Conservation (phyloP, 2,329 filamentous ascomycete genomes). For the Pyrenophora graminea region DNA sequence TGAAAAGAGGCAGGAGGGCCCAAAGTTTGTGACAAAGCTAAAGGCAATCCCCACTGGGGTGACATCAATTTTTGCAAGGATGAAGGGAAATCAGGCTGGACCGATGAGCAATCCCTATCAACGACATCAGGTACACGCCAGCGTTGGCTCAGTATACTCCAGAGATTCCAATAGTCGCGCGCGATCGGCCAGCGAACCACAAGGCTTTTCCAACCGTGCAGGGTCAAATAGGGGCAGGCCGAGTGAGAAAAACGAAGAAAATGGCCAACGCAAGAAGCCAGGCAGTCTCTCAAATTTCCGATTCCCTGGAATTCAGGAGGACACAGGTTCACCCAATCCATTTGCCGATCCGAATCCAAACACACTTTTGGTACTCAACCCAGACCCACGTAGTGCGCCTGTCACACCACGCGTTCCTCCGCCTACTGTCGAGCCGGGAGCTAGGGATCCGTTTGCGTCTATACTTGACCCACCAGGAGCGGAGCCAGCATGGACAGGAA, state of each 20-base stretch:
- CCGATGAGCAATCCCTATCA: conserved; percentile 36
- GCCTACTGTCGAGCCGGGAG: conserved; percentile 22
- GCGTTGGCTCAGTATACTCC: conserved; percentile 42
- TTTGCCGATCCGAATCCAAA: conserved; percentile 35
- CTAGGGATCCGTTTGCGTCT: conserved; percentile 39
- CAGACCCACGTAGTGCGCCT: conserved; percentile 28
- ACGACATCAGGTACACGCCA: conserved; percentile 35
- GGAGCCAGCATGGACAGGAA: conserved; percentile 32
- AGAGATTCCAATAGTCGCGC: conserved; percentile 28
- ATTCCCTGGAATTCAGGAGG: conserved; percentile 36
- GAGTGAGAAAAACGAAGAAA: conserved; percentile 39
- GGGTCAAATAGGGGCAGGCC: conserved; percentile 37
- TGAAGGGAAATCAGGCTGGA: conserved; percentile 35
- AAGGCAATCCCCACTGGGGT: conserved; percentile 28
- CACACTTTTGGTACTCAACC: conserved; percentile 32
- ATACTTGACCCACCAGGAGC: conserved; percentile 32
- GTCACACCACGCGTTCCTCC: conserved; percentile 33
- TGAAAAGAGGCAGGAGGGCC: conserved; percentile 21
- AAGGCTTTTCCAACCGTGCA: conserved; percentile 28
- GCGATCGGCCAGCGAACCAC: conserved; percentile 37
- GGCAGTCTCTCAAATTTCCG: conserved; percentile 34
- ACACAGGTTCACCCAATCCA: conserved; percentile 32
- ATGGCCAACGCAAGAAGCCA: conserved; percentile 36
- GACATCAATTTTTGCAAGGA: conserved; percentile 29
- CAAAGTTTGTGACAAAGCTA: conserved; percentile 24